A percentile compares a stretch with the other conserved stretches of the same genome.
Conservation (phyloP, 176 grass and related monocot species). For the Oryza australiensis region DNA sequence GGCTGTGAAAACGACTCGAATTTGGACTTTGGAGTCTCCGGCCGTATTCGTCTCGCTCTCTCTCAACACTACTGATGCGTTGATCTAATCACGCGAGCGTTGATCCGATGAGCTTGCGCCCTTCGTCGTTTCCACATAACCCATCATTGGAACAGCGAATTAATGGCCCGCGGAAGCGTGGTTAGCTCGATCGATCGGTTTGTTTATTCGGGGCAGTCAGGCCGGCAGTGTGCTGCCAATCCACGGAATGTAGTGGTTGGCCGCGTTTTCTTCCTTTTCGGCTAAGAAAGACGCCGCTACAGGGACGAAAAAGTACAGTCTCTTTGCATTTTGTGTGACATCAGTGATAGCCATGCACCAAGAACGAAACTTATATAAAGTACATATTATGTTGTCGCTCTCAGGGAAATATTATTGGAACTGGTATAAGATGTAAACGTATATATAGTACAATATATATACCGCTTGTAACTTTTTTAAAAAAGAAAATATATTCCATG, state of each 20-base stretch:
- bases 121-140: conserved; percentile 11
- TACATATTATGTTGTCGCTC: neutral
- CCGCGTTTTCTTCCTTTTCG: conserved; percentile 19
- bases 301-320: neutral
- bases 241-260: conserved; percentile 48
- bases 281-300: conserved; percentile 32
- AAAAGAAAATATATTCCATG: too few relatives aligned
- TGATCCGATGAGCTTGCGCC: neutral
- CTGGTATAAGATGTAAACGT: neutral
- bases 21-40: neutral
- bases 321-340: neutral
- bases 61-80: neutral
- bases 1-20: neutral
- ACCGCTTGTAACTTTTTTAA: too few relatives aligned
- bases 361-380: neutral
- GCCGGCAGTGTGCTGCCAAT: conserved; percentile 37
- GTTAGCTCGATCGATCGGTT: conserved; percentile 19
- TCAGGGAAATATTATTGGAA: neutral
- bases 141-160: conserved; percentile 23
- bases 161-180: conserved; percentile 25
- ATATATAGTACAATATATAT: too few relatives aligned
- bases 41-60: neutral
- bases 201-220: conserved; percentile 19
- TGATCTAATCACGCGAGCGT: conserved; percentile 14
- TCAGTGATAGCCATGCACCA: neutral